phyloP scores from a whole-genome alignment of 2,329 filamentous ascomycete species.

The Chaetomium olivaceum region DNA sequence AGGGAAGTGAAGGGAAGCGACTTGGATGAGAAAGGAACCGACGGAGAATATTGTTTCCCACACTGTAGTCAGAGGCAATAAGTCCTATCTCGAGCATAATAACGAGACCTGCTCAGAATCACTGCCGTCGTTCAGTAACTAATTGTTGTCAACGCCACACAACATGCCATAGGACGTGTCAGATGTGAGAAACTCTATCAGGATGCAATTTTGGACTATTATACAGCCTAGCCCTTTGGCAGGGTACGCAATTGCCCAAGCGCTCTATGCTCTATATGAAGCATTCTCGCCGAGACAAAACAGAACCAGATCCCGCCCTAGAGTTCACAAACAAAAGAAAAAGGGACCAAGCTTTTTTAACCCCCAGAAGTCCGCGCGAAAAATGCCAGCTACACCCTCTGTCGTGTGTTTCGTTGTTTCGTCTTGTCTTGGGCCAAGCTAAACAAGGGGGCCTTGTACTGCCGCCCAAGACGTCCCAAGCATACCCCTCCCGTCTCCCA shows the following conservation, averaged over 20 bases:
- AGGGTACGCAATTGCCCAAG: conserved; percentile 27
- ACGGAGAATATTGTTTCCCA: too few relatives aligned
- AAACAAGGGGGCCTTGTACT: conserved; percentile 3
- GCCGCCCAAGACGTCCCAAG: background rate
- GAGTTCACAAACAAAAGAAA: conserved; percentile 23
- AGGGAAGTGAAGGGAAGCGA: too few relatives aligned
- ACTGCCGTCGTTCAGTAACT: background rate
- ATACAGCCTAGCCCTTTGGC: conserved; percentile 31
- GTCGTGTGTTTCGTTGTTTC: conserved; percentile 1
- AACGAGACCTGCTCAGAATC: background rate
- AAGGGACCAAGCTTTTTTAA: conserved; percentile 8
- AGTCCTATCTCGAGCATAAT: too few relatives aligned
- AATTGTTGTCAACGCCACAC: too few relatives aligned
- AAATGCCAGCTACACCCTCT: background rate
- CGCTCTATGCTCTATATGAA: conserved; percentile 33
- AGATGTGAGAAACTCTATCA: conserved; percentile 12
- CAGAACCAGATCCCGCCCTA: conserved; percentile 26
- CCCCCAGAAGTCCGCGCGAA: conserved; percentile 2
- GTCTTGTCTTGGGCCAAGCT: conserved; percentile 10
- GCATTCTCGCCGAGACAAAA: conserved; percentile 26
- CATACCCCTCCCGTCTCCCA: background rate
- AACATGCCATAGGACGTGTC: background rate
- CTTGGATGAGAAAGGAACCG: too few relatives aligned
- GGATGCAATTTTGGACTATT: conserved; percentile 28
- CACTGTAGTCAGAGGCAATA: too few relatives aligned